phyloP scores from a whole-genome alignment of 2,329 filamentous ascomycete species.

The Sarocladium kiliense region DNA sequence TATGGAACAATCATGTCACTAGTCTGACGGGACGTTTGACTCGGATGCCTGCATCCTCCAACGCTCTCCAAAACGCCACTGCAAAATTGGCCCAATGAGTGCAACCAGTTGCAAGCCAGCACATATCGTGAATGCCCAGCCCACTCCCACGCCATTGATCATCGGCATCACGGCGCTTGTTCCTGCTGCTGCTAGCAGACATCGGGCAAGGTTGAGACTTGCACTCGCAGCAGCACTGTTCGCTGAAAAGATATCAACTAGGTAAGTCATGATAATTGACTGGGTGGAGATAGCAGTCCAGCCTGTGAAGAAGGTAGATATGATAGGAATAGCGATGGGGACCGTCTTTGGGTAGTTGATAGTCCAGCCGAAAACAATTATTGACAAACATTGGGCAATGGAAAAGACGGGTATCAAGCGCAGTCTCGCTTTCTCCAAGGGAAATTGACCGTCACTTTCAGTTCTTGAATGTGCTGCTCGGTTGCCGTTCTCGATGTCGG shows the following conservation, averaged over 20 bases:
- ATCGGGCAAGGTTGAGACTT: slow-evolving; percentile 47
- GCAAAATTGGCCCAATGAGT: slow-evolving; percentile 37
- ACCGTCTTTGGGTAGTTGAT: slow-evolving; percentile 35
- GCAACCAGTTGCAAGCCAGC: slow-evolving; percentile 37
- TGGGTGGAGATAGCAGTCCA: slow-evolving; percentile 46
- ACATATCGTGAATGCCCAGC: slow-evolving; percentile 41
- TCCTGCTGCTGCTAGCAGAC: slow-evolving; percentile 44
- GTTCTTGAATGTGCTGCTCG: background rate
- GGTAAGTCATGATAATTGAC: slow-evolving; percentile 43
- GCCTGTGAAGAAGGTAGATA: slow-evolving; percentile 45
- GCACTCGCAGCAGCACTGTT: slow-evolving; percentile 46
- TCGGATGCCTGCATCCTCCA: slow-evolving; percentile 27
- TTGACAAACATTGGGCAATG: slow-evolving; percentile 37
- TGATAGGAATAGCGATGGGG: slow-evolving; percentile 43
- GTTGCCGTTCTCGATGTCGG: background rate
- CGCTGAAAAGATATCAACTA: slow-evolving; percentile 47
- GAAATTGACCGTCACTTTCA: slow-evolving; percentile 28
- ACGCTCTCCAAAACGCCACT: slow-evolving; percentile 32
- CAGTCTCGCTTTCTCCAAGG: slow-evolving; percentile 46
- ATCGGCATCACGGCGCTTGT: slow-evolving; percentile 46
- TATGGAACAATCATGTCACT: too few relatives aligned
- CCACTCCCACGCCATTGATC: slow-evolving; percentile 39
- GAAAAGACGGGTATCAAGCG: slow-evolving; percentile 41
- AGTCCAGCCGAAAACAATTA: slow-evolving; percentile 48
- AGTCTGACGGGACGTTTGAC: too few relatives aligned